A percentile compares a stretch with the other conserved stretches of the same genome.
Conservation (phyloP, 164 flowering plant genomes). For the Berberis thunbergii region DNA sequence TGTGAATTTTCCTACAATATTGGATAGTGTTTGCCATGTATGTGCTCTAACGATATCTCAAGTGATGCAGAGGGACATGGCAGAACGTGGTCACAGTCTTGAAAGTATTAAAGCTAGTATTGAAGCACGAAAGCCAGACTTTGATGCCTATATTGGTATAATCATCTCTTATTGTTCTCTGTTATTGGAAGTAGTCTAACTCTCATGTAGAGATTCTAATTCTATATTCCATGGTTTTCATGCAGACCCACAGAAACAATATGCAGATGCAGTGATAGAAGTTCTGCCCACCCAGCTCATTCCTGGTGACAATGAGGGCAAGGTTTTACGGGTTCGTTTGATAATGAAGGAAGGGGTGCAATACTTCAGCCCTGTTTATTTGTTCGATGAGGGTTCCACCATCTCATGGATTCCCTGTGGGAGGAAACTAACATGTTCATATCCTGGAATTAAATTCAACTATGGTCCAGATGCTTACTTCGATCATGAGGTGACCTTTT, state of each 20-base stretch:
- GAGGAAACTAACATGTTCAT: constrained; percentile 90
- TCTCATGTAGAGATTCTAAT: not conserved
- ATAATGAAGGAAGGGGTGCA: constrained; percentile 90
- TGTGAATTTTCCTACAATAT: not conserved
- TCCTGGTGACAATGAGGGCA: constrained; percentile 86
- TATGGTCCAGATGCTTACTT: constrained; percentile 86
- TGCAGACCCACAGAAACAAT: constrained; percentile 94
- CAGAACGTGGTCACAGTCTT: constrained; percentile 97
- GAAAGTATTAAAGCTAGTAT: constrained; percentile 98
- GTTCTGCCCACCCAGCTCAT: constrained; percentile 87
- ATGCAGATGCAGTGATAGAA: constrained; percentile 95
- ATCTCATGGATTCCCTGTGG: constrained; percentile 98
- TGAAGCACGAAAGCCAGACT: constrained; percentile 96
- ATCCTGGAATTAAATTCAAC: constrained; percentile 90
- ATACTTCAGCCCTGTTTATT: constrained; percentile 78
- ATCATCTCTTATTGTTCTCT: not conserved
- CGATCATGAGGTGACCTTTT: constrained; percentile 59
- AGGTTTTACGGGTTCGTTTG: constrained; percentile 76
- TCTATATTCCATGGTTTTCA: constrained; percentile 2
- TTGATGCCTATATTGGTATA: constrained; percentile 92
- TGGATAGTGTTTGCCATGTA: not conserved
- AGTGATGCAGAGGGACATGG: constrained; percentile 86
- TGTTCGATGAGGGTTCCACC: constrained; percentile 95
- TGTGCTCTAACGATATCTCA: constrained; percentile 9
- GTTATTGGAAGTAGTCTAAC: not conserved